Evolutionary conservation across 2,329 filamentous ascomycete genomes (phyloP).

Genomic region (Diaporthe sp.): DNA sequence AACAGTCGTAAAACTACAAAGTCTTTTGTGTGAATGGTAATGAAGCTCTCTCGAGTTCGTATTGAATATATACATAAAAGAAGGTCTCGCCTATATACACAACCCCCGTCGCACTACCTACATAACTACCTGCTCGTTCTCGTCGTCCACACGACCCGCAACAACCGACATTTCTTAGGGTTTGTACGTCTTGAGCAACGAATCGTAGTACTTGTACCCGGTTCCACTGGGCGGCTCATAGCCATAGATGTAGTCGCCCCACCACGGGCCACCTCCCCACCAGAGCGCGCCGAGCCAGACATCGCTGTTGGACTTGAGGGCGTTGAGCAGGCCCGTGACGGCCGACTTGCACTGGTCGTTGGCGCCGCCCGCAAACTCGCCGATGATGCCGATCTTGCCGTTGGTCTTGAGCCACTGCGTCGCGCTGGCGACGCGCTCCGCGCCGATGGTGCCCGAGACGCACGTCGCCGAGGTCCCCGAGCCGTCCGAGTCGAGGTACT

Average conservation of each 20-base stretch:
- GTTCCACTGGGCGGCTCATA: slow-evolving; percentile 62
- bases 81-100: slow-evolving; percentile 18
- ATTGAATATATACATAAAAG: slow-evolving; percentile 27
- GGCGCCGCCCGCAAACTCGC: slow-evolving; percentile 67
- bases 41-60: not conserved
- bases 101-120: not conserved
- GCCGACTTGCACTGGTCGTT: slow-evolving; percentile 65
- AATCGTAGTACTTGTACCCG: slow-evolving; percentile 53
- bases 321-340: slow-evolving; percentile 63
- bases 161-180: slow-evolving; percentile 21
- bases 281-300: slow-evolving; percentile 70
- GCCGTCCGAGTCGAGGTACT: slow-evolving; percentile 67
- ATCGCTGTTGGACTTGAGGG: slow-evolving; percentile 66
- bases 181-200: slow-evolving; percentile 40
- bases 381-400: slow-evolving; percentile 66
- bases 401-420: slow-evolving; percentile 69
- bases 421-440: slow-evolving; percentile 61
- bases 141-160: not conserved
- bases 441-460: slow-evolving; percentile 63
- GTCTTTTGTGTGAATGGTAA: not conserved
- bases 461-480: slow-evolving; percentile 63
- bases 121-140: not conserved
- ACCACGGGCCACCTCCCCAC: slow-evolving; percentile 73
- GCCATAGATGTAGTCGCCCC: slow-evolving; percentile 60
- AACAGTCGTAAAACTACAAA: not conserved